Evolutionary conservation across 192 early-diverging fungal species (phyloP).

Genomic region (Backusella morwellensis): DNA sequence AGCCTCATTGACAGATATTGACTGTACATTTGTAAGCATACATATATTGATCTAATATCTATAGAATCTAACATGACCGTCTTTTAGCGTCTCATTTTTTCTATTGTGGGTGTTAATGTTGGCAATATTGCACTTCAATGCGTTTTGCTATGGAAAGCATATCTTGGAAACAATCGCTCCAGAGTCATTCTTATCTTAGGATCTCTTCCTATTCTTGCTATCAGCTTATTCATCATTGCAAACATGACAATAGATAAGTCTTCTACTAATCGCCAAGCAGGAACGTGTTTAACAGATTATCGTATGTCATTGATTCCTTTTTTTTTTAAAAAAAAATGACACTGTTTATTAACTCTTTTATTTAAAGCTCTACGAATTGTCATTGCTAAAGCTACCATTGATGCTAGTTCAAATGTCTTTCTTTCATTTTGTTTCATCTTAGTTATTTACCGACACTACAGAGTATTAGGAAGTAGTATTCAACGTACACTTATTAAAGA

Average conservation of each 20-base stretch:
- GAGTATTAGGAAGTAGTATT: slow-evolving; percentile 26
- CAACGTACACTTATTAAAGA: slow-evolving; percentile 31
- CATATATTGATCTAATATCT: neutral
- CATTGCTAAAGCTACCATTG: slow-evolving; percentile 20
- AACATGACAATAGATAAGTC: slow-evolving; percentile 28
- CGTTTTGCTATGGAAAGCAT: slow-evolving; percentile 35
- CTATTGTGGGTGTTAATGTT: slow-evolving; percentile 32
- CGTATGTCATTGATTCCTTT: slow-evolving; percentile 12
- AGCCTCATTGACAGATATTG: slow-evolving; percentile 16
- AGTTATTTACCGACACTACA: slow-evolving; percentile 34
- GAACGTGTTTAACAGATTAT: slow-evolving; percentile 25
- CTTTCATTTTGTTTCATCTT: slow-evolving; percentile 29
- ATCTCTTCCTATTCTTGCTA: slow-evolving; percentile 16
- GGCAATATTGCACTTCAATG: slow-evolving; percentile 24
- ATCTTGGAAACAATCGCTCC: slow-evolving; percentile 30
- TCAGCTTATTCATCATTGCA: slow-evolving; percentile 18
- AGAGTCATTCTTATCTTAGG: slow-evolving; percentile 21
- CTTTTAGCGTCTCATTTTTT: slow-evolving; percentile 26
- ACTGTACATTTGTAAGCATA: slow-evolving; percentile 33
- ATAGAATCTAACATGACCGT: neutral
- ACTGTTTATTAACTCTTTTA: neutral
- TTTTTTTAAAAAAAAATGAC: neutral
- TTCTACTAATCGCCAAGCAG: neutral
- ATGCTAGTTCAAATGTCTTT: slow-evolving; percentile 27
- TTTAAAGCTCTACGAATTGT: slow-evolving; percentile 20